A percentile compares a stretch with the other conserved stretches of the same genome.
Conservation (phyloP, 2,329 filamentous ascomycete genomes). For the Cercospora janseana region DNA sequence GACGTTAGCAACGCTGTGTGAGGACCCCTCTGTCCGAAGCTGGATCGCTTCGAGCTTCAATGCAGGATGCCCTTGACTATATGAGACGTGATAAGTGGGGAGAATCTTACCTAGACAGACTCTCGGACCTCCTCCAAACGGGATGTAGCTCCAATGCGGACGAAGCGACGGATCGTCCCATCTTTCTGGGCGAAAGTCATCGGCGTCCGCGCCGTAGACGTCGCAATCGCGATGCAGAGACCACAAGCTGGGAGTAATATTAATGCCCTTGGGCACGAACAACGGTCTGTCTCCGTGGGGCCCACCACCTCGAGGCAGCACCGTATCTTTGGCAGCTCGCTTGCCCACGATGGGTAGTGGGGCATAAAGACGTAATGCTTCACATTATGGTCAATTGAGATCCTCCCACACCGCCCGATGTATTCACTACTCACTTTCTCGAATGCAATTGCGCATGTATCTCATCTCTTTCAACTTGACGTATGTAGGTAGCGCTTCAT, state of each 20-base stretch:
- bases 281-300: constrained; percentile 55
- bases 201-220: constrained; percentile 14
- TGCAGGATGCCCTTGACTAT: constrained; percentile 6
- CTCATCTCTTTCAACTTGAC: constrained; percentile 28
- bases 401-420: background rate
- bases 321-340: constrained; percentile 68
- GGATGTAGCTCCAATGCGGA: constrained; percentile 21
- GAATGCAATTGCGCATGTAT: constrained; percentile 57
- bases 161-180: constrained; percentile 21
- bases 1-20: background rate
- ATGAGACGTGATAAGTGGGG: constrained; percentile 9
- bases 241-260: constrained; percentile 30
- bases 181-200: constrained; percentile 17
- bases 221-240: constrained; percentile 24
- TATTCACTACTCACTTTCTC: constrained; percentile 45
- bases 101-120: constrained; percentile 41
- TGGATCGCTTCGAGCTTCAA: background rate
- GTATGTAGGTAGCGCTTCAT: constrained; percentile 44
- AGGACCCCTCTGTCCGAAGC: background rate
- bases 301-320: constrained; percentile 62
- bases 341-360: constrained; percentile 74
- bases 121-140: constrained; percentile 41
- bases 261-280: constrained; percentile 34
- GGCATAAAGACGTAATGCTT: constrained; percentile 66
- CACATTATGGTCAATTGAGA: background rate